These are phyloP conservation scores for Lobulomyces angularis DNA, from an alignment of 192 early-diverging fungal species.

Conservation along the genomic window DNA sequence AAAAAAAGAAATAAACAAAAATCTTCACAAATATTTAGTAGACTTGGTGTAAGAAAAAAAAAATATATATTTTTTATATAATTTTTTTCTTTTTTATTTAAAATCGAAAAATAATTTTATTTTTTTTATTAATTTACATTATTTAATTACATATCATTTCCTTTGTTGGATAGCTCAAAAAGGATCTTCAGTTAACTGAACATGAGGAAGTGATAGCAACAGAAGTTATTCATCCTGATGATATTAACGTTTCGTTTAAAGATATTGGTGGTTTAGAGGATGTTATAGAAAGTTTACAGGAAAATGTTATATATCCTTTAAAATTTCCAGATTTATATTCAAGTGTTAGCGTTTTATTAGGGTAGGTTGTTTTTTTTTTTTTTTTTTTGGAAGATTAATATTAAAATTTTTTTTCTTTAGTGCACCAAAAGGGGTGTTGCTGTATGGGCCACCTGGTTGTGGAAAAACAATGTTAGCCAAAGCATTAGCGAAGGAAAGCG, in stretches of 20 bases:
- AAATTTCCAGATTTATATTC: constrained; percentile 85
- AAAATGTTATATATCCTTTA: constrained; percentile 93
- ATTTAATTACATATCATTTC: no score
- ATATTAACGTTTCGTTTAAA: constrained; percentile 71
- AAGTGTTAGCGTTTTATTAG: constrained; percentile 70
- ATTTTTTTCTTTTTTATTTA: background rate
- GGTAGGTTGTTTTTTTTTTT: constrained; percentile 17
- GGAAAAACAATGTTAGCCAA: constrained; percentile 99
- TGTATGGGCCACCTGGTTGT: constrained; percentile 40
- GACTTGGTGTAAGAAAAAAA: constrained; percentile 4
- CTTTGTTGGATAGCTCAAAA: constrained; percentile 5
- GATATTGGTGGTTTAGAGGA: constrained; percentile 89
- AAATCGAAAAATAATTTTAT: constrained; percentile 10
- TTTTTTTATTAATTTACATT: no score
- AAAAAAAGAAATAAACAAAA: constrained; percentile 7
- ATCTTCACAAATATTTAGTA: constrained; percentile 12
- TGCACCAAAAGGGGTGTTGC: background rate
- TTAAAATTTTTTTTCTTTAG: constrained; percentile 4
- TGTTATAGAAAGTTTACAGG: constrained; percentile 80
- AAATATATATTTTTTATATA: background rate
- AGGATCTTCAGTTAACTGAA: constrained; percentile 70
- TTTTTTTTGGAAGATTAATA: constrained; percentile 7
- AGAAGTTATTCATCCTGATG: constrained; percentile 88
- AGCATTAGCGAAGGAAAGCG: constrained; percentile 92
- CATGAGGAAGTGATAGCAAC: constrained; percentile 88